Conservation (phyloP, 2,329 filamentous ascomycete species). For the Monilinia fructicola region DNA sequence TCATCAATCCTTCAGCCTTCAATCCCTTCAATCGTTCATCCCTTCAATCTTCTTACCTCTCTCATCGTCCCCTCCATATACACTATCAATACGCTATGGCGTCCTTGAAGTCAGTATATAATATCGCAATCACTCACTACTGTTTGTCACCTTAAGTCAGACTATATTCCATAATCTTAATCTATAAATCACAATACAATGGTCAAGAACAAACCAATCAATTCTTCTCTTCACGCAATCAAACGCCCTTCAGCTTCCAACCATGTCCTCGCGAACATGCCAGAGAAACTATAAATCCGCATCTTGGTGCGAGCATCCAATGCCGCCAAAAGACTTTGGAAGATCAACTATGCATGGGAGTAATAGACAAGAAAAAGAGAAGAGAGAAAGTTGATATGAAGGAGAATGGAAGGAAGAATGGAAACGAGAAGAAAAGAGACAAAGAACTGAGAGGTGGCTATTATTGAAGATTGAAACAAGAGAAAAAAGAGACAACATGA, state of each 20-base stretch:
- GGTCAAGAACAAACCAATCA: conserved; percentile 4
- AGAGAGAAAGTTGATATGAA: too few species aligned
- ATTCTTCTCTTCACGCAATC: not conserved
- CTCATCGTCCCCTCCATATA: not conserved
- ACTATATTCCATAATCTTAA: too few species aligned
- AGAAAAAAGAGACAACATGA: too few species aligned
- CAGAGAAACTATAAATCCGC: conserved; percentile 5
- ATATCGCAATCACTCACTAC: not conserved
- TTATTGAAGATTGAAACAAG: too few species aligned
- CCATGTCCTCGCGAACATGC: not conserved
- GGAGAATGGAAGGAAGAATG: too few species aligned
- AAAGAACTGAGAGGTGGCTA: too few species aligned
- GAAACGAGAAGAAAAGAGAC: too few species aligned
- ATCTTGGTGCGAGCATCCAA: not conserved
- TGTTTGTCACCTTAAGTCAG: too few species aligned
- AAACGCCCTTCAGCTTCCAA: not conserved
- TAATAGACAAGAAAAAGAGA: too few species aligned
- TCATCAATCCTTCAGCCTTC: not conserved
- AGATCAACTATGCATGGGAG: too few species aligned
- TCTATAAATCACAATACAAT: conserved; percentile 2
- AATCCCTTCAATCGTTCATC: not conserved
- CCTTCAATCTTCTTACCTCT: not conserved
- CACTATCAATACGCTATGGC: conserved; percentile 23
- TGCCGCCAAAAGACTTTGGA: too few species aligned
- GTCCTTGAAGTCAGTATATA: not conserved